phyloP scores from a whole-genome alignment of 129 eudicot species.

The Centaurea solstitialis region DNA sequence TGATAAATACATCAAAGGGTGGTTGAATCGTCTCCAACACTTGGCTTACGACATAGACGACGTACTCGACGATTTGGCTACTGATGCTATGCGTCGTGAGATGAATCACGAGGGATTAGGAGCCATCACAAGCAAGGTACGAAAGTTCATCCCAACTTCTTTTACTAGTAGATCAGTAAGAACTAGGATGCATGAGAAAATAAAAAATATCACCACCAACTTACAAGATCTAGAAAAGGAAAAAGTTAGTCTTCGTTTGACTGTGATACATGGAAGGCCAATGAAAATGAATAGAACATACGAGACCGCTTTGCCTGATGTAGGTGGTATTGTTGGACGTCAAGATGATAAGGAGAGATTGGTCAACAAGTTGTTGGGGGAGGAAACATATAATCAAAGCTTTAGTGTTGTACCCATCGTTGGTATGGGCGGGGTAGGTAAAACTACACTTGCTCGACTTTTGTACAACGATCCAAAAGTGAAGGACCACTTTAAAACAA shows the following conservation, averaged over 20 bases:
- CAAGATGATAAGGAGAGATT: slow-evolving; percentile 26
- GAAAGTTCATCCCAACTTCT: background rate
- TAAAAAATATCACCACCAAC: background rate
- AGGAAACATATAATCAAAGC: background rate
- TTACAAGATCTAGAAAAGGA: slow-evolving; percentile 13
- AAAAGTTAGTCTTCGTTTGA: too few relatives aligned
- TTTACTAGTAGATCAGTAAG: background rate
- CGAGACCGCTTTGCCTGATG: slow-evolving; percentile 31
- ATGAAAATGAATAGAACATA: background rate
- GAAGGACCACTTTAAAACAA: too few relatives aligned
- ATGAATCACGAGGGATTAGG: background rate
- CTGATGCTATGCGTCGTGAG: background rate
- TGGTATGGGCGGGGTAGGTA: slow-evolving; percentile 11
- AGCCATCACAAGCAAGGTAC: background rate
- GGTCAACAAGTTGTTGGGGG: background rate
- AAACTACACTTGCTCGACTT: too few relatives aligned
- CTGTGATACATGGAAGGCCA: too few relatives aligned
- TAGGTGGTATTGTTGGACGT: slow-evolving; percentile 29
- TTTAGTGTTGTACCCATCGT: slow-evolving; percentile 26
- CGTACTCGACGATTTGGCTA: background rate
- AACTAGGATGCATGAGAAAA: background rate
- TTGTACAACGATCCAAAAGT: too few relatives aligned
- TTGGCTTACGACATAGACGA: background rate
- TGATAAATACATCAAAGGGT: background rate
- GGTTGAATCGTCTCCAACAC: background rate